These are phyloP conservation scores for Aspergillus sp. DNA, from an alignment of 2,329 filamentous ascomycete species.

Conservation along the genomic window DNA sequence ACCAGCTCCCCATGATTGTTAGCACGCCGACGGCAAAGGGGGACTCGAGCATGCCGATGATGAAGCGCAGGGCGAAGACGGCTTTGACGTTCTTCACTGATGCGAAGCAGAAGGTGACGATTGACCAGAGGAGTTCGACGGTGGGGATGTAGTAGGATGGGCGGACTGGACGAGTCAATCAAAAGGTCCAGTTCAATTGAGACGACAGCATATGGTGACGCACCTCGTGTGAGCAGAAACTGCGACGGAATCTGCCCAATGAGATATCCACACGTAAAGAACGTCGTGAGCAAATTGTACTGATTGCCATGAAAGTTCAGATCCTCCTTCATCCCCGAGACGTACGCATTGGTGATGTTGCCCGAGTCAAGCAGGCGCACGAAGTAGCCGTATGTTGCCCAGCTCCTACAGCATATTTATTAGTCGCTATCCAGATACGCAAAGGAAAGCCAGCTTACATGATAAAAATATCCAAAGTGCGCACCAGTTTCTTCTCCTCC, in stretches of 20 bases:
- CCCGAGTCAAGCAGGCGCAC: slow-evolving; percentile 54
- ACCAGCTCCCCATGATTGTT: slow-evolving; percentile 3
- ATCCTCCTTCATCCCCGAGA: slow-evolving; percentile 43
- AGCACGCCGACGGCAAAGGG: background rate
- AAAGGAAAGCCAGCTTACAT: background rate
- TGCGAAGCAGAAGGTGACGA: slow-evolving; percentile 2
- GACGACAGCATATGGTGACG: no score
- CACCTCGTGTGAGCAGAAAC: background rate
- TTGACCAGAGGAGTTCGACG: background rate
- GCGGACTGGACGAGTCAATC: background rate
- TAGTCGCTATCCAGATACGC: background rate
- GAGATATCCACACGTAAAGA: slow-evolving; percentile 12
- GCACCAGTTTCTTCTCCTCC: background rate
- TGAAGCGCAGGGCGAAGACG: background rate
- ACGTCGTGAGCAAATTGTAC: slow-evolving; percentile 31
- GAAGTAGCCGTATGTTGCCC: slow-evolving; percentile 40
- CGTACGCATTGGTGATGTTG: slow-evolving; percentile 55
- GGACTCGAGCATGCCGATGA: slow-evolving; percentile 2
- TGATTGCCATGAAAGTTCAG: slow-evolving; percentile 38
- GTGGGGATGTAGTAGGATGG: slow-evolving; percentile 4
- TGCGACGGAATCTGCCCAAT: slow-evolving; percentile 3
- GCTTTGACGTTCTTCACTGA: slow-evolving; percentile 1
- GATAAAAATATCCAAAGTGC: slow-evolving; percentile 1
- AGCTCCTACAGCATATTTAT: background rate
- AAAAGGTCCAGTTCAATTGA: background rate